Base-by-base conservation (phyloP, 192 early-diverging fungal genomes). In the Backusella westeae region DNA sequence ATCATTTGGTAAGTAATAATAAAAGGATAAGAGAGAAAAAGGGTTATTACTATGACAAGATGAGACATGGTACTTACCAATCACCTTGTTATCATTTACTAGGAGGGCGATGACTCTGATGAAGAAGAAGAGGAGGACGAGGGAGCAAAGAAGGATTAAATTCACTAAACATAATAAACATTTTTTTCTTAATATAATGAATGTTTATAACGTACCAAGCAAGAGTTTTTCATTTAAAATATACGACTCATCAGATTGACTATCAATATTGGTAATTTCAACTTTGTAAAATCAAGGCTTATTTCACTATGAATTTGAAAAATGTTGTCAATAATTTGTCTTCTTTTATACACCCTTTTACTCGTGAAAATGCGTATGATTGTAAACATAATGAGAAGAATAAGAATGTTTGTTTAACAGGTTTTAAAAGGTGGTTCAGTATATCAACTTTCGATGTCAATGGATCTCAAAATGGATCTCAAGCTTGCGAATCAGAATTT, bases 1-100 rank as follows among this genome's bases (percentile, higher is more conserved):
- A 66, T 14, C 32, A 78, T 21, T 38, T 76, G 67, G 67, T 63
- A 63, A 63, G 56, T 63, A 63, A 63, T 63, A 63, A 63, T 29
- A 63, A 5, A 63, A 14, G 9, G 56, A 12, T 63, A 63, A 14
- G 26, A 63, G 23, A 26, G 29, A 8, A 29, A 2, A 12, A 9
- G 26, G 23, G 3, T 10, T 23, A 29, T 26, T 12, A 29, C 10
- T 29, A n/a, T 63, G 56, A 14, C 26, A 29, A 12, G 21, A 10
- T 12, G 12, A 12, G 21, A 9, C 6, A 6, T 23, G 21, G 26
- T 63, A 39, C 38, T 39, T 12, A 63, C 14, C 12, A 63, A 63
- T 26, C 26, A 26, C 6, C 12, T 10, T 44, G 42, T 44, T 53
- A 53, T 29, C 56, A 63, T 29, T 63, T 63, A 49, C 19, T 49